Percentiles rank a stretch among this genome's conserved stretches.
Evolutionary conservation across 495 filamentous ascomycete genomes (phyloP).

Genomic region (Podospora bellae-mahoneyi): DNA sequence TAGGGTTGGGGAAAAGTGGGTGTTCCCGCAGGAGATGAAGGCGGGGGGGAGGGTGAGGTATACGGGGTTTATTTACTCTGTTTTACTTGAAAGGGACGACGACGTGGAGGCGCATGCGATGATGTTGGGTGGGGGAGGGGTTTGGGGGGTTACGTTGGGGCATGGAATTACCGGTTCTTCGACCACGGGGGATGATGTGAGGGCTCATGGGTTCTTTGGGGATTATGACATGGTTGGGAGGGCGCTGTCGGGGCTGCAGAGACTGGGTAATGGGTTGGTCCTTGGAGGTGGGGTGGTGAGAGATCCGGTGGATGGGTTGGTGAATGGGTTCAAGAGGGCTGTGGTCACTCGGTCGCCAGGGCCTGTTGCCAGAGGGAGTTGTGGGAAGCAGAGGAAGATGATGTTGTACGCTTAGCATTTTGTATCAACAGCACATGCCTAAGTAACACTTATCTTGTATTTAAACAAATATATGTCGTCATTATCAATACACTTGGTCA

Average conservation of each 20-base stretch:
- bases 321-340: slow-evolving; percentile 36
- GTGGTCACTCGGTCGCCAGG: neutral
- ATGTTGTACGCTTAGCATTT: neutral
- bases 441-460: no score
- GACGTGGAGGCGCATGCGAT: slow-evolving; percentile 41
- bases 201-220: slow-evolving; percentile 44
- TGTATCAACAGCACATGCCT: neutral
- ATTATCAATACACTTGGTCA: no score
- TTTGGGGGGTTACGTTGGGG: slow-evolving; percentile 47
- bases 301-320: slow-evolving; percentile 33
- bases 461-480: no score
- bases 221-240: slow-evolving; percentile 33
- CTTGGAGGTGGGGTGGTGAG: slow-evolving; percentile 35
- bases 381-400: neutral
- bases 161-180: slow-evolving; percentile 33
- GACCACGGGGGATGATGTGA: slow-evolving; percentile 24
- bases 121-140: slow-evolving; percentile 28
- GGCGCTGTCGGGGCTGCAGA: slow-evolving; percentile 27
- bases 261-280: slow-evolving; percentile 33
- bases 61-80: slow-evolving; percentile 42
- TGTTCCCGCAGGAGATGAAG: slow-evolving; percentile 35
- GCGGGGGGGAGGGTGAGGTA: slow-evolving; percentile 25
- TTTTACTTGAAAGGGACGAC: slow-evolving; percentile 38
- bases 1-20: slow-evolving; percentile 26
- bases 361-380: neutral